Base-by-base conservation (phyloP, 169 alveolate species). In the Plasmodium ovale region DNA sequence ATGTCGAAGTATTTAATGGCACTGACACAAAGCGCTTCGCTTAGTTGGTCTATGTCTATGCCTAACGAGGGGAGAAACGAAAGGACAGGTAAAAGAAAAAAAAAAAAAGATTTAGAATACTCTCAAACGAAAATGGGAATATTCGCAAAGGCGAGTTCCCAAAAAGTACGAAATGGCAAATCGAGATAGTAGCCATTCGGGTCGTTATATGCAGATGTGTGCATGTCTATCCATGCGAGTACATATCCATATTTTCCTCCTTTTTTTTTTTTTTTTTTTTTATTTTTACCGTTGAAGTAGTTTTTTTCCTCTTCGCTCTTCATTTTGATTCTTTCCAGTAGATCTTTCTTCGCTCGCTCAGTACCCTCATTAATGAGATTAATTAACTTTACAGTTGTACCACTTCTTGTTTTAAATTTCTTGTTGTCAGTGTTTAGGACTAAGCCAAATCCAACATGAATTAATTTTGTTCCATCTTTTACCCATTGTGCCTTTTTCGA, bases 1-100 rank as follows among this genome's bases (percentile, higher is more conserved):
- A 99, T 91, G 77, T 99, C 99, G 93, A 96, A 99, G 92, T 99
- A 99, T 93, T 98, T 98, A 58, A 99, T 97, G 16, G 99, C 99
- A 9, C 99, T 99, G 73, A 96, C 95, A 29, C 99, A 99, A 54
- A 99, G 94, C 29, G 90, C 95, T 90, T 97, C 98, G 37, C 99
- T 98, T 60, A 98, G 95, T 39, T 88, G 51, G 27, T 96, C 95
- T 73, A 97, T 87, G 47, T 95, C 95, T 70, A 92, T 95, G 21
- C 92, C 96, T 65, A 93, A 56, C 59, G 21, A n/a, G 25, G 1
- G n/a, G 54, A 49, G 29, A 31, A 9, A 47, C 3, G 29, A 69
- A 23, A 69, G n/a, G 37, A 27, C 19, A 14, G 14, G 31, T 4
- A 25, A 5, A 47, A 69, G 23, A 12, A 23, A 49, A 69, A 7